Conservation (phyloP, 2,329 filamentous ascomycete species). For the Aspergillus amoenus region DNA sequence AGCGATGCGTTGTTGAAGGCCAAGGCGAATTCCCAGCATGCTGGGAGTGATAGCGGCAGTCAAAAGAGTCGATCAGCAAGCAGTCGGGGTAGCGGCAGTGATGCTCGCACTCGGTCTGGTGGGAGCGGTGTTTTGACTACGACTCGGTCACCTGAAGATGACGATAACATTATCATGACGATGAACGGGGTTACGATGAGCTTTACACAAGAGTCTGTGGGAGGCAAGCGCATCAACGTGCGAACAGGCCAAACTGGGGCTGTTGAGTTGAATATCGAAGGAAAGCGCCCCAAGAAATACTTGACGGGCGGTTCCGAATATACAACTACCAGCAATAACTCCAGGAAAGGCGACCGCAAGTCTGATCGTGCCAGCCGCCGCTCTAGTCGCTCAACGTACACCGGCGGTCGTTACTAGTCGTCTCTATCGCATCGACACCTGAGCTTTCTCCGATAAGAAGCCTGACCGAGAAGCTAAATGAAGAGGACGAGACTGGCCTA, state of each 20-base stretch:
- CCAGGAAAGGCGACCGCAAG: slow-evolving; percentile 31
- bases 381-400: slow-evolving; percentile 40
- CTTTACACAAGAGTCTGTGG: slow-evolving; percentile 36
- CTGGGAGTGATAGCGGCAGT: slow-evolving; percentile 41
- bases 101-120: slow-evolving; percentile 33
- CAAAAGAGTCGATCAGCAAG: slow-evolving; percentile 43
- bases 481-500: background rate
- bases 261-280: slow-evolving; percentile 41
- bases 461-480: background rate
- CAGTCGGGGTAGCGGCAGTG: slow-evolving; percentile 41
- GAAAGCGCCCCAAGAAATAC: slow-evolving; percentile 38
- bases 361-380: slow-evolving; percentile 39
- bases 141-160: slow-evolving; percentile 32
- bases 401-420: slow-evolving; percentile 23
- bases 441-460: background rate
- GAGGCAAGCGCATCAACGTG: slow-evolving; percentile 40
- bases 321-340: slow-evolving; percentile 25
- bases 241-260: slow-evolving; percentile 39
- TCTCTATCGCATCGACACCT: background rate
- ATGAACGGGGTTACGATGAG: slow-evolving; percentile 43
- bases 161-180: slow-evolving; percentile 39
- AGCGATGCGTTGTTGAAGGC: slow-evolving; percentile 37
- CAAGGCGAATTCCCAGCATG: slow-evolving; percentile 28
- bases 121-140: slow-evolving; percentile 31
- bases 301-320: slow-evolving; percentile 36